Evolutionary conservation across 176 grass and related monocot species (phyloP).

Genomic region (Lolium multiflorum): DNA sequence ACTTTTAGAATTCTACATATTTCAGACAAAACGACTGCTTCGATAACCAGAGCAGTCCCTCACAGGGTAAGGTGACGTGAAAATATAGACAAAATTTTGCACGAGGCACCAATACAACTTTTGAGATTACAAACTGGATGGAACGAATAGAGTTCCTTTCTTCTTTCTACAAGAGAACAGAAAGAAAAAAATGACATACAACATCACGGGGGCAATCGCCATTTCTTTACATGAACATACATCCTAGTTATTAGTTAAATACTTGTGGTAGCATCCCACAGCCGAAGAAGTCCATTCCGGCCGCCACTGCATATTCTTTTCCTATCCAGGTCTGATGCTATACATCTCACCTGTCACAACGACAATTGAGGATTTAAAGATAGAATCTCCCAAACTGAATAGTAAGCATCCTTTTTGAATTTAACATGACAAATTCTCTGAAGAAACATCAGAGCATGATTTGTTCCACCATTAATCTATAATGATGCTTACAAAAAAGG

Average conservation of each 20-base stretch:
- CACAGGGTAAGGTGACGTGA: neutral
- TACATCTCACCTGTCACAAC: conserved; percentile 75
- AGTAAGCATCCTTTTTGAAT: neutral
- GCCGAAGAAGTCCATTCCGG: conserved; percentile 83
- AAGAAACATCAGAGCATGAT: conserved; percentile 6
- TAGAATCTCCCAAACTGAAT: conserved; percentile 31
- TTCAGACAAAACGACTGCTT: neutral
- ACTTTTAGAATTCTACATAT: neutral
- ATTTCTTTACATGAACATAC: conserved; percentile 49
- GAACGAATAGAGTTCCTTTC: conserved; percentile 34
- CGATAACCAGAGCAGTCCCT: neutral
- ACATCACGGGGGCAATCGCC: conserved; percentile 37
- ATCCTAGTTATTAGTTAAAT: conserved; percentile 59
- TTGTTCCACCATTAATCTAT: neutral
- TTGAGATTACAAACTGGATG: conserved; percentile 37
- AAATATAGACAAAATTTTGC: conserved; percentile 48
- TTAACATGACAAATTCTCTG: neutral
- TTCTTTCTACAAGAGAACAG: conserved; percentile 34
- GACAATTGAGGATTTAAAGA: conserved; percentile 11
- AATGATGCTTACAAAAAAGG: conserved; percentile 11
- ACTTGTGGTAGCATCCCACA: conserved; percentile 99
- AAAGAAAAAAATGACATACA: conserved; percentile 42
- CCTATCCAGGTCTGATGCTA: conserved; percentile 90
- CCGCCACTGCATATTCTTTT: conserved; percentile 99
- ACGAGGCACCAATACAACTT: neutral